Evolutionary conservation across 306 rosid species (phyloP).

Genomic region (Urtica urens): DNA sequence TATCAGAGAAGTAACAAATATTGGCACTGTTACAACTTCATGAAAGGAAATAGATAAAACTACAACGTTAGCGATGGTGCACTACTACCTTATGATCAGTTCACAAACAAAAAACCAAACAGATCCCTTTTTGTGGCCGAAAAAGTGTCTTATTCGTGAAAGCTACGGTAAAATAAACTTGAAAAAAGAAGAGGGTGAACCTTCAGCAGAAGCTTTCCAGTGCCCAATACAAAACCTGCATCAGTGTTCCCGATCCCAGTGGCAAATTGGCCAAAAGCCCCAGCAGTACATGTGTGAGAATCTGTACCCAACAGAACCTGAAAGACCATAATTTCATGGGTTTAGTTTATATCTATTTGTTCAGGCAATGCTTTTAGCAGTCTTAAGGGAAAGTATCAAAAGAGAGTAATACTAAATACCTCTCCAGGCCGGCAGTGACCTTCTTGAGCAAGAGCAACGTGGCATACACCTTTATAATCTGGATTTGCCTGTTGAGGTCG

Average conservation of each 20-base stretch:
- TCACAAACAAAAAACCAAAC: too few species aligned
- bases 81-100: too few species aligned
- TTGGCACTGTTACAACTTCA: background rate
- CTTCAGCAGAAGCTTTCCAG: constrained; percentile 90
- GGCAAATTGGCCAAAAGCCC: constrained; percentile 98
- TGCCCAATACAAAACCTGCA: constrained; percentile 83
- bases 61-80: too few species aligned
- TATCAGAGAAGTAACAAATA: background rate
- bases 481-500: constrained; percentile 63
- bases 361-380: background rate
- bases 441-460: constrained; percentile 95
- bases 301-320: constrained; percentile 94
- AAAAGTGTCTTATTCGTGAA: too few species aligned
- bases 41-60: background rate
- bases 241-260: constrained; percentile 95
- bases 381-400: background rate
- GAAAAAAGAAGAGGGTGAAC: constrained; percentile 19
- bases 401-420: constrained; percentile 33
- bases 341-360: constrained; percentile 12
- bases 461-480: constrained; percentile 96
- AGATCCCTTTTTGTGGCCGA: too few species aligned
- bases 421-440: constrained; percentile 99
- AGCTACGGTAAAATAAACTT: background rate
- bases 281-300: constrained; percentile 96
- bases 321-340: background rate